Conservation (phyloP, 768 basidiomycete genomes). For the Rhodocollybia butyracea region DNA sequence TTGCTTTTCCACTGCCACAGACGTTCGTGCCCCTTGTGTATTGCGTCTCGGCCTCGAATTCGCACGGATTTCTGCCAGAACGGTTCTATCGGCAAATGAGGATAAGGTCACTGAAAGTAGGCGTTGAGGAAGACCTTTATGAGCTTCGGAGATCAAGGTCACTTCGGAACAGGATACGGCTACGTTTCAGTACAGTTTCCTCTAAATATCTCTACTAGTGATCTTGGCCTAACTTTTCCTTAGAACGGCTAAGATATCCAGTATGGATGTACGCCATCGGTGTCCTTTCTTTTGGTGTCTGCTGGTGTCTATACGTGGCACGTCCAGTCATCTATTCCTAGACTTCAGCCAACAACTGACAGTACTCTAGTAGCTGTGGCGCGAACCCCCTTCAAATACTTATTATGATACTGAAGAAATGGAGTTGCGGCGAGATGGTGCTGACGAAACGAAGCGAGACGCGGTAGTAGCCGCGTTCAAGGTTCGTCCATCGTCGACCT, state of each 20-base stretch:
- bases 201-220: too few species aligned
- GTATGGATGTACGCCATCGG: background rate
- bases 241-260: background rate
- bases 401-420: background rate
- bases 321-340: background rate
- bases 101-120: background rate
- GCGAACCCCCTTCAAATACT: background rate
- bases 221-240: background rate
- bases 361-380: background rate
- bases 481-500: conserved; percentile 30
- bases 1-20: too few species aligned
- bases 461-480: conserved; percentile 62
- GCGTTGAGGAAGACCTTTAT: background rate
- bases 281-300: background rate
- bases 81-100: background rate
- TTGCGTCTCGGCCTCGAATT: too few species aligned
- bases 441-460: conserved; percentile 48
- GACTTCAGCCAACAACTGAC: background rate
- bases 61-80: background rate
- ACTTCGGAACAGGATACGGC: background rate
- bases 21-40: too few species aligned
- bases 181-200: background rate
- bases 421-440: background rate
- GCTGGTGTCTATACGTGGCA: background rate
- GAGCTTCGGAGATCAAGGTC: background rate